These are phyloP conservation scores for Hygrocybe punicea DNA, from an alignment of 768 basidiomycete species.

Conservation along the genomic window DNA sequence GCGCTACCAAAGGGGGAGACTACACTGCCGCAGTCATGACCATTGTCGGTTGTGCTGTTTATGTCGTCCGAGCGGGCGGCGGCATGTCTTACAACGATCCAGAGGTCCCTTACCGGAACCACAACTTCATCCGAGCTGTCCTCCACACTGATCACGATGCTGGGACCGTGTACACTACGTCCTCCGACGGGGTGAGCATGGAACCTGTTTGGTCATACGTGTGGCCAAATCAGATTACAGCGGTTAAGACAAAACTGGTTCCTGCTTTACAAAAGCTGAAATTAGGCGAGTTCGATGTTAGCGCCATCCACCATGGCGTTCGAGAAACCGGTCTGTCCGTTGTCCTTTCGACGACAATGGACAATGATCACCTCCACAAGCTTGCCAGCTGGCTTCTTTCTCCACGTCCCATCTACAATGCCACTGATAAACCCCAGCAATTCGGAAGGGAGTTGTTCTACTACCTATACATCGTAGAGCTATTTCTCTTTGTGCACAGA, in stretches of 20 bases:
- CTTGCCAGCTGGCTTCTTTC: slow-evolving; percentile 1
- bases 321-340: neutral
- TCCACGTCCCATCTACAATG: neutral
- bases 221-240: neutral
- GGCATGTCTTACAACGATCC: neutral
- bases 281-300: neutral
- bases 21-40: slow-evolving; percentile 1
- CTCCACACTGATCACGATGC: neutral
- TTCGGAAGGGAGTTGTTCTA: neutral
- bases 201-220: neutral
- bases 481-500: neutral
- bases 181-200: neutral
- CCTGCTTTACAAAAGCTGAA: neutral
- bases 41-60: neutral
- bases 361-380: neutral
- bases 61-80: neutral
- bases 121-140: slow-evolving; percentile 2
- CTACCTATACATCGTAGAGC: neutral
- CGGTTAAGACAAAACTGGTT: neutral
- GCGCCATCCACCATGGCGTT: neutral
- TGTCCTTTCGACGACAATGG: neutral
- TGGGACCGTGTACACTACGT: neutral
- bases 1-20: neutral
- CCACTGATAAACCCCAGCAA: neutral
- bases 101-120: neutral